A percentile compares a stretch with the other conserved stretches of the same genome.
Evolutionary conservation across 352 stramenopile species (phyloP).

Genomic region (Globisporangium uncinulatum): DNA sequence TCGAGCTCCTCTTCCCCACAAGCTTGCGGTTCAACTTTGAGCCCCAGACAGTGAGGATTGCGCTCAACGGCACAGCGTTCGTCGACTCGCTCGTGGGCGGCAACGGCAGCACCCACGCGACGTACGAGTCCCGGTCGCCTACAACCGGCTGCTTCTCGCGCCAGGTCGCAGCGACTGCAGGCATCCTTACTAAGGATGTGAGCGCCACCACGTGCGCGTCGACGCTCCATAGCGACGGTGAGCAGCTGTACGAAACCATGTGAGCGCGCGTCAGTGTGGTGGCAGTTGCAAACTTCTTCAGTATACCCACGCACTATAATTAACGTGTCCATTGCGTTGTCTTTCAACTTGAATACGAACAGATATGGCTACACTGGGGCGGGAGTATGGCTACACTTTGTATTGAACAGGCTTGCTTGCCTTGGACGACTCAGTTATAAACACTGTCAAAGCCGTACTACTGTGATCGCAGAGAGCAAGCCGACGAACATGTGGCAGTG

Average conservation of each 20-base stretch:
- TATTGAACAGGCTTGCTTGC: too few relatives aligned
- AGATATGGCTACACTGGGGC: too few relatives aligned
- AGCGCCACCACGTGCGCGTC: constrained; percentile 6
- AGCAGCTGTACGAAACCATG: not conserved
- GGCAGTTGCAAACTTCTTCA: not conserved
- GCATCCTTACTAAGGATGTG: constrained; percentile 20
- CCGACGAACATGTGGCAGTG: too few relatives aligned
- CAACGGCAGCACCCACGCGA: constrained; percentile 25
- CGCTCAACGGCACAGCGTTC: constrained; percentile 21
- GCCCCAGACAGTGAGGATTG: constrained; percentile 19
- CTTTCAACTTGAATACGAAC: too few relatives aligned
- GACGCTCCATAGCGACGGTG: not conserved
- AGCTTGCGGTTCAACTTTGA: constrained; percentile 22
- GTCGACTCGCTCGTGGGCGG: constrained; percentile 31
- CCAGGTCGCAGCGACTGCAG: constrained; percentile 12
- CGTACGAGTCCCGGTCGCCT: constrained; percentile 17
- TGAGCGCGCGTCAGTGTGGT: not conserved
- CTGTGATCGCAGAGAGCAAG: too few relatives aligned
- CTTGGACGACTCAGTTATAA: too few relatives aligned
- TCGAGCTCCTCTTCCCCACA: constrained; percentile 14
- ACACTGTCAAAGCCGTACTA: too few relatives aligned
- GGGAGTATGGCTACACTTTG: not conserved
- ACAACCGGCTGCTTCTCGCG: constrained; percentile 29
- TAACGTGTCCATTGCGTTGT: too few relatives aligned
- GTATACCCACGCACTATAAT: not conserved